Conservation (phyloP, 768 basidiomycete species). For the Agaricus subrufescens region DNA sequence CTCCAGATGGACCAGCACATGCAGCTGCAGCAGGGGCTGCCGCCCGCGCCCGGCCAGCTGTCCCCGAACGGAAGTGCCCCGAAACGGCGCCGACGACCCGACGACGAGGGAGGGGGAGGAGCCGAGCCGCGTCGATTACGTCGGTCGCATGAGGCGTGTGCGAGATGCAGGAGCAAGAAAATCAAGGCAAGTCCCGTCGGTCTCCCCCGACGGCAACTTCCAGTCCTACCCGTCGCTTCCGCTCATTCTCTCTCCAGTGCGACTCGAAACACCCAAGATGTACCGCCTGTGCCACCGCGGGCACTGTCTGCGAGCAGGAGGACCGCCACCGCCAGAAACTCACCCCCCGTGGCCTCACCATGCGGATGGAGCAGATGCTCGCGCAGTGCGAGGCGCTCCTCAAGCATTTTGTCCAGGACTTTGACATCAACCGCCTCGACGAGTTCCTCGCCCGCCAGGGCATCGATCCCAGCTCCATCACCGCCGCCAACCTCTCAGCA, state of each 20-base stretch:
- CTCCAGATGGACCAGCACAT: conserved; percentile 66
- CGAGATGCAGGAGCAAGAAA: conserved; percentile 93
- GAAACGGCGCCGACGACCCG: conserved; percentile 58
- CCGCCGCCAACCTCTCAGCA: conserved; percentile 19
- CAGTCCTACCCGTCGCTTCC: conserved; percentile 43
- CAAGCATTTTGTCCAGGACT: conserved; percentile 66
- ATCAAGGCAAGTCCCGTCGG: conserved; percentile 82
- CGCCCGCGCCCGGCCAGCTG: conserved; percentile 25
- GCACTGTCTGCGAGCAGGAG: conserved; percentile 79
- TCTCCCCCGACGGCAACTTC: conserved; percentile 81
- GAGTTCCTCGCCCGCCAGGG: conserved; percentile 62
- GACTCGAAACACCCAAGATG: conserved; percentile 88
- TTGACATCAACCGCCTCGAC: conserved; percentile 63
- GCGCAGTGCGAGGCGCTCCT: conserved; percentile 75
- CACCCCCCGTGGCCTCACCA: conserved; percentile 79
- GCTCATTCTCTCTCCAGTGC: conserved; percentile 51
- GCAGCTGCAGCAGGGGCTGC: conserved; percentile 36
- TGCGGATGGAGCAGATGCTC: conserved; percentile 77
- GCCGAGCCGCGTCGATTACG: conserved; percentile 78
- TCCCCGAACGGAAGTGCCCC: conserved; percentile 20
- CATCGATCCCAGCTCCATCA: conserved; percentile 41
- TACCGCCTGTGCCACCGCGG: conserved; percentile 78
- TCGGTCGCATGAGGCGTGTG: conserved; percentile 89
- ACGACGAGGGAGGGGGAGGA: conserved; percentile 51
- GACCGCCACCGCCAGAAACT: conserved; percentile 85